Evolutionary conservation across 352 stramenopile genomes (phyloP).

Genomic region (Globisporangium canariense): DNA sequence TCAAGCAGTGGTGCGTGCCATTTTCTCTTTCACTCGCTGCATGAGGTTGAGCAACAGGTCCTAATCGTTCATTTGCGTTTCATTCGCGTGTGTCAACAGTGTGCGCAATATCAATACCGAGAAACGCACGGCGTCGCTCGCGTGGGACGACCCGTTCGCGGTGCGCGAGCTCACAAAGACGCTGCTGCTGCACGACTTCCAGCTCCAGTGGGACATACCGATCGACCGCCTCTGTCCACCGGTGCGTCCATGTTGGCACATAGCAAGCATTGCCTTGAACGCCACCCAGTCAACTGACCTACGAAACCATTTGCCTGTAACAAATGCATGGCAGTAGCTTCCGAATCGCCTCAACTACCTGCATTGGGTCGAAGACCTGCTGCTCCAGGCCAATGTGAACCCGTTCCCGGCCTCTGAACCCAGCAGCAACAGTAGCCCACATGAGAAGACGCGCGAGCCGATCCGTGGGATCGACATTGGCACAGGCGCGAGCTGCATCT

Average conservation of each 20-base stretch:
- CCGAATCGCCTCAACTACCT: slow-evolving; percentile 94
- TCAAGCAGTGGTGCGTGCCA: slow-evolving; percentile 60
- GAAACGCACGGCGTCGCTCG: slow-evolving; percentile 49
- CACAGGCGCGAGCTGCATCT: slow-evolving; percentile 95
- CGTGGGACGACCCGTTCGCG: slow-evolving; percentile 79
- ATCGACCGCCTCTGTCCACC: slow-evolving; percentile 92
- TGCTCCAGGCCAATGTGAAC: slow-evolving; percentile 45
- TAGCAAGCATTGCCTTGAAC: no score
- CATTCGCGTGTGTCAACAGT: slow-evolving; percentile 19
- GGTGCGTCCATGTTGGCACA: slow-evolving; percentile 40
- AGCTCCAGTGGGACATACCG: slow-evolving; percentile 87
- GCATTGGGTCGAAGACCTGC: slow-evolving; percentile 93
- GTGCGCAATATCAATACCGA: slow-evolving; percentile 59
- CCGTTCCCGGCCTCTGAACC: slow-evolving; percentile 16
- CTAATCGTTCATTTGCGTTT: not conserved
- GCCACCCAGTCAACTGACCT: not conserved
- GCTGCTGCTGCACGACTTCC: slow-evolving; percentile 91
- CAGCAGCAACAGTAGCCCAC: slow-evolving; percentile 3
- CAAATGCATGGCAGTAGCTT: slow-evolving; percentile 33
- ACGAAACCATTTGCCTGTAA: not conserved
- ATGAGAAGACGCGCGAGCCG: not conserved
- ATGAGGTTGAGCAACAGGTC: not conserved
- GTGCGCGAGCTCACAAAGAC: slow-evolving; percentile 87
- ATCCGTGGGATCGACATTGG: slow-evolving; percentile 93
- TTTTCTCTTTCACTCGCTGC: not conserved